phyloP scores from a whole-genome alignment of 192 early-diverging fungal genomes.

The Chytriomyces hyalinus region DNA sequence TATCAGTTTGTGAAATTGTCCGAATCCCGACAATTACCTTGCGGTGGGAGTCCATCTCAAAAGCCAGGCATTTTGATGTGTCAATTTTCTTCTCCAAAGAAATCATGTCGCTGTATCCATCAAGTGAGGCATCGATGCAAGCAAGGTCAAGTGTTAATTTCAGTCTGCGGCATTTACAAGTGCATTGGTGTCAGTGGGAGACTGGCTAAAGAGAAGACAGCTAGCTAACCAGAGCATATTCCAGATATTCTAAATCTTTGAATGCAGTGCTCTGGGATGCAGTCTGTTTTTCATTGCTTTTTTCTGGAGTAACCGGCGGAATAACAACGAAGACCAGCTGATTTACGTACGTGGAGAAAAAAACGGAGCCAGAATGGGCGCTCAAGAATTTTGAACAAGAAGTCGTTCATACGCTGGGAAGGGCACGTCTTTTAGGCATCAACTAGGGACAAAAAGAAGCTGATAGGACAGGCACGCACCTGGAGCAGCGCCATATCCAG shows the following conservation, averaged over 20 bases:
- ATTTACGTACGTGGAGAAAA: not conserved
- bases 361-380: slow-evolving; percentile 17
- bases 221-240: not conserved
- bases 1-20: too few relatives aligned
- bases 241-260: not conserved
- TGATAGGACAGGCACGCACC: not conserved
- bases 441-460: not conserved
- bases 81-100: not conserved
- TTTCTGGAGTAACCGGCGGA: not conserved
- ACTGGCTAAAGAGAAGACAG: not conserved
- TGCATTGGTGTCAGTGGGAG: too few relatives aligned
- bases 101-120: slow-evolving; percentile 8
- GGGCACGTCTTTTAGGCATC: not conserved
- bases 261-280: not conserved
- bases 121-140: not conserved
- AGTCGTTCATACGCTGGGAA: not conserved
- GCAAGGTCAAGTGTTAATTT: not conserved
- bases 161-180: not conserved
- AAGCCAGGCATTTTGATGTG: not conserved
- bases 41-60: not conserved
- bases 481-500: not conserved
- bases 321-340: not conserved
- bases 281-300: not conserved
- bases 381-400: slow-evolving; percentile 17
- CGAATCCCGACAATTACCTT: not conserved